Evolutionary conservation across 352 stramenopile species (phyloP), one percentile per base, ranked within the genome.

Genomic region (Globisporangium orthogonon): DNA sequence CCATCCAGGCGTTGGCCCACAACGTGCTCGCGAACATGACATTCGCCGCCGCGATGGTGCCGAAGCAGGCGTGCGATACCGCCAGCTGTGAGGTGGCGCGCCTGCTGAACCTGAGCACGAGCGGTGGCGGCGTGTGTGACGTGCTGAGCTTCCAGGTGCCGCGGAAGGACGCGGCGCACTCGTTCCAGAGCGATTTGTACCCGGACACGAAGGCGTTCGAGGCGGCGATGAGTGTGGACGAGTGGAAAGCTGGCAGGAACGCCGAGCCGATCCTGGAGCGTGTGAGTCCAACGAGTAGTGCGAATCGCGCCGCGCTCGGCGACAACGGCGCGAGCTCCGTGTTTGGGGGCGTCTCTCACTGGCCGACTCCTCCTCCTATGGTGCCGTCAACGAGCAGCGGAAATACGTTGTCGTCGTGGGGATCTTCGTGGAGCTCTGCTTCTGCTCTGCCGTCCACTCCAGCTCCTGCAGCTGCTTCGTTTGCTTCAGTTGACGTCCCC

Each of bases 151-250:
- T 85, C 57, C 67, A 64, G 5, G 78, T 93, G 33, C 83, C 83
- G 33, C 75, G 83, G 7, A 81, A 81, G 35, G 76, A 88, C 31
- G 76, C 76, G 0, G 59, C 51, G 11, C 78, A 74, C 46, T 63
- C 76, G 49, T 93, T 91, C 61, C 83, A 93, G 58, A 74, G 62
- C 44, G 83, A 93, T 62, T 71, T 93, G 69, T 93, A 85, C 65
- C 83, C 81, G 0, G 66, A 86, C 28, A 90, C 81, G 11, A 56
- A 66, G 30, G 66, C 71, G 3, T 31, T 57, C 41, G 66, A 58
- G 54, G 47, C 80, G 2, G 71, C 83, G 5, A 53, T 89, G 46
- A 74, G 53, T 17, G 48, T 68, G 6, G 50, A 54, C 1, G 66
- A 87, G 44, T 93, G 81, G 81, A 48, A 33, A 7, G 58, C 53